A percentile compares a stretch with the other conserved stretches of the same genome.
Evolutionary conservation across 805 yeast species (phyloP).

Genomic region (Zygotorulaspora florentina): DNA sequence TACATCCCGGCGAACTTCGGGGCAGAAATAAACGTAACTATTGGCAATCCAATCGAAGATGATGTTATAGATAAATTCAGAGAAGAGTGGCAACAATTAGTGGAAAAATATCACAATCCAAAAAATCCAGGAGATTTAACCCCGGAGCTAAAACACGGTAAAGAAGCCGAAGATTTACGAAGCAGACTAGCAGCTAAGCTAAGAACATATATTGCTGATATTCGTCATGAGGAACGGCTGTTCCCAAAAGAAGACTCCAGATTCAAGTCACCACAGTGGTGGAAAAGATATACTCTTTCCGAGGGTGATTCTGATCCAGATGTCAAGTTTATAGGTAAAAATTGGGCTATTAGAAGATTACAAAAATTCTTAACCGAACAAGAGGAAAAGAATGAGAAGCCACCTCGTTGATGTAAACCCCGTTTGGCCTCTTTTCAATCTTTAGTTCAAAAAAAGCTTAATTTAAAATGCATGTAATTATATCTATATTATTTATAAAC

Average conservation of each 20-base stretch:
- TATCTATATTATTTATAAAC: not conserved
- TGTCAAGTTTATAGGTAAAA: constrained; percentile 67
- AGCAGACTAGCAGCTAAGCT: constrained; percentile 65
- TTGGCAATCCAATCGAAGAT: constrained; percentile 71
- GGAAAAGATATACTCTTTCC: constrained; percentile 62
- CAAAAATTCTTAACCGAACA: constrained; percentile 43
- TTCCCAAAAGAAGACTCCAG: constrained; percentile 63
- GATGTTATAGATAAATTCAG: constrained; percentile 56
- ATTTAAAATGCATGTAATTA: not conserved
- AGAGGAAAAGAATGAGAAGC: constrained; percentile 11
- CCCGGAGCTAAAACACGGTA: constrained; percentile 57
- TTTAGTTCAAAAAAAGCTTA: not conserved
- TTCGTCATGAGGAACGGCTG: constrained; percentile 40
- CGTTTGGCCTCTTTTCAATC: not conserved
- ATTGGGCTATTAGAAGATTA: constrained; percentile 75
- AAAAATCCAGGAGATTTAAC: constrained; percentile 54
- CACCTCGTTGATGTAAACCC: not conserved
- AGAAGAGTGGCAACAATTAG: constrained; percentile 61
- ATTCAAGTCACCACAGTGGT: constrained; percentile 63
- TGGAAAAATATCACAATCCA: constrained; percentile 50
- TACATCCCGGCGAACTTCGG: constrained; percentile 62
- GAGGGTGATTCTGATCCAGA: constrained; percentile 69
- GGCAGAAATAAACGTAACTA: constrained; percentile 58
- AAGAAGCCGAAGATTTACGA: constrained; percentile 61
- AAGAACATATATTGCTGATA: constrained; percentile 53